These are phyloP conservation scores for Salix exigua DNA, from an alignment of 345 rosid species.

Conservation along the genomic window DNA sequence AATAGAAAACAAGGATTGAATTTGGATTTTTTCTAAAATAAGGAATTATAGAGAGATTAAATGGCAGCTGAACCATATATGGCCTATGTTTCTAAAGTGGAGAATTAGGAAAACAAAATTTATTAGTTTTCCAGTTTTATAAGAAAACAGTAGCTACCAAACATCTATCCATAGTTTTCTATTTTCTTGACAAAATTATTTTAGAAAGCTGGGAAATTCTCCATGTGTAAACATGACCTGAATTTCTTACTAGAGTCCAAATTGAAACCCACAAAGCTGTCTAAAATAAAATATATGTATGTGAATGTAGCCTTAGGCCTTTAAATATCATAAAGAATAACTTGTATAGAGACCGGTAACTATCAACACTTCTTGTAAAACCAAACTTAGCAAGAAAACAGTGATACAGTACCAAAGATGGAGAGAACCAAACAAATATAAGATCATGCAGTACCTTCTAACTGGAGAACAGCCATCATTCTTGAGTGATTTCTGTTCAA, in stretches of 20 bases:
- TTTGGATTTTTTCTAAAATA: not conserved
- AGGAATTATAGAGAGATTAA: not conserved
- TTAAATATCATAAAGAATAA: not conserved
- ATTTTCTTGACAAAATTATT: not conserved
- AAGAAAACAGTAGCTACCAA: not conserved
- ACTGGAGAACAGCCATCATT: constrained; percentile 36
- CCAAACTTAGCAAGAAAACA: not conserved
- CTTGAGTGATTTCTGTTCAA: constrained; percentile 61
- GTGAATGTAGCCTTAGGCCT: not conserved
- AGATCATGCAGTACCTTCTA: constrained; percentile 50
- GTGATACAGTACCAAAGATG: not conserved
- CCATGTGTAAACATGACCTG: not conserved
- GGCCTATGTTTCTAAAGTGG: not conserved
- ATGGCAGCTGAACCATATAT: not conserved
- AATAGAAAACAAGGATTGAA: not conserved
- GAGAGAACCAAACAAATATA: not conserved
- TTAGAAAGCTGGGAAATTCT: not conserved
- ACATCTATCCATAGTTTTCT: not conserved
- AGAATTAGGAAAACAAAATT: not conserved
- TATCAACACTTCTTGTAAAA: not conserved
- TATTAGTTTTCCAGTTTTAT: not conserved
- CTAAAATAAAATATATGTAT: not conserved
- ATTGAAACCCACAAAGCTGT: not conserved
- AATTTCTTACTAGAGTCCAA: not conserved
- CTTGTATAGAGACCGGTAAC: not conserved